Evolutionary conservation across 2,329 filamentous ascomycete genomes (phyloP), one percentile per base, ranked within the genome.

Genomic region (Beauveria sp.): DNA sequence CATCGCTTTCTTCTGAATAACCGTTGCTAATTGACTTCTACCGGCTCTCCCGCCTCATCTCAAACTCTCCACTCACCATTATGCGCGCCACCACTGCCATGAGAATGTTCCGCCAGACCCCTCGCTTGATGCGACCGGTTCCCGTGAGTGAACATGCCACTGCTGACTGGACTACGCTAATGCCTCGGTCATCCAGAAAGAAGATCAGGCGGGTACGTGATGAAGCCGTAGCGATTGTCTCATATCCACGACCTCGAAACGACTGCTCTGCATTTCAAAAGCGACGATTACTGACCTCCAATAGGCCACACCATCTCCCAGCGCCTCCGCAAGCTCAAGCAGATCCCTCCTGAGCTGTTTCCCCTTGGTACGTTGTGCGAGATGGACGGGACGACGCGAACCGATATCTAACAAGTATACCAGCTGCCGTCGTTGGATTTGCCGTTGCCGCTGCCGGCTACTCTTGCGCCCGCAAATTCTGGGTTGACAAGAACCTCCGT

Each of bases 221-320:
- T 50, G 61, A 62, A 58, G 46, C 63, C 45, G 63, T 62, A 64
- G 63, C 61, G 58, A 61, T 65, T 59, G 63, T 30, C 28, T 61
- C 34, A 30, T 24, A 24, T 45, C 45, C 30, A 62, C 20, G 54
- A 49, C 38, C 45, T 12, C 34, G 22, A 57, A 53, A 10, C 47
- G 53, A 49, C 40, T 52, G 24, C 62, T 52, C 46, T 61, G 60
- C 63, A 63, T 57, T 54, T 55, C 51, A 52, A 55, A 63, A 63
- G 54, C 64, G 64, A 66, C 30, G 45, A 60, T 52, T 55, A 43
- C 60, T 58, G 18, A 62, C 63, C 30, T 55, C 61, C 52, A 51
- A 45, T 67, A 99, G 95, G 91, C 75, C 95, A 98, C 81, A 97
- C 93, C 71, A 86, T 98, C 78, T 96, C 93, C 68, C 95, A 98